Base-by-base conservation (phyloP, 768 basidiomycete genomes). In the Boletales sp. region DNA sequence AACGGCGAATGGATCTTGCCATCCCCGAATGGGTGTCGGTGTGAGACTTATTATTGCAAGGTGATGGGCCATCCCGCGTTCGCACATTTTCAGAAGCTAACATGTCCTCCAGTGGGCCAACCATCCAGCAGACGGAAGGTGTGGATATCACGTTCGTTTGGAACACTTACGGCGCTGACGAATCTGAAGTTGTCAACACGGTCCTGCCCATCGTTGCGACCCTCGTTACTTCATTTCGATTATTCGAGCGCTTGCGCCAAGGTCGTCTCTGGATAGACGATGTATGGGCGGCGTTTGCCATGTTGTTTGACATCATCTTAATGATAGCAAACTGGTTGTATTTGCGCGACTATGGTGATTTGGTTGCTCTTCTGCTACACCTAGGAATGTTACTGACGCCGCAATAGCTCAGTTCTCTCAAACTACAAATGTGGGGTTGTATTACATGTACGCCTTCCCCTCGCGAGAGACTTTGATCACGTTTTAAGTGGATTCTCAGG, bases 231-330 rank as follows among this genome's bases (percentile, higher is more conserved):
- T 44, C 35, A 15, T 44, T 50, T 27, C 48, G 48, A 12, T 24
- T 50, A 11, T 15, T 4, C 4, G 48, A 44, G 42, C 42, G 48
- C 10, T 31, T 38, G 37, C 42, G 36, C 13, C 48, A 44, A 38
- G 27, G 35, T 3, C 48, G 48, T 17, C 30, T 50, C 5, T 50
- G 48, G 48, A 15, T 44, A 8, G 48, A 50, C 43, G 48, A 50
- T 36, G 34, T 9, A 17, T 45, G 43, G 43, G 43, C 43, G 18
- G n/a, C 35, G 15, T 14, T 45, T 17, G 49, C 49, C 11, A 50
- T 50, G 49, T 1, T 45, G 14, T 39, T 50, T 34, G 2, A 34
- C 17, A 18, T 45, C 43, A 32, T 32, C 10, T 19, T 50, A 31
- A 21, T 45, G 37, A 36, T 39, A 5, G 44, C 36, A 31, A 31